Conservation (phyloP, 345 rosid genomes). For the Populus tremula region DNA sequence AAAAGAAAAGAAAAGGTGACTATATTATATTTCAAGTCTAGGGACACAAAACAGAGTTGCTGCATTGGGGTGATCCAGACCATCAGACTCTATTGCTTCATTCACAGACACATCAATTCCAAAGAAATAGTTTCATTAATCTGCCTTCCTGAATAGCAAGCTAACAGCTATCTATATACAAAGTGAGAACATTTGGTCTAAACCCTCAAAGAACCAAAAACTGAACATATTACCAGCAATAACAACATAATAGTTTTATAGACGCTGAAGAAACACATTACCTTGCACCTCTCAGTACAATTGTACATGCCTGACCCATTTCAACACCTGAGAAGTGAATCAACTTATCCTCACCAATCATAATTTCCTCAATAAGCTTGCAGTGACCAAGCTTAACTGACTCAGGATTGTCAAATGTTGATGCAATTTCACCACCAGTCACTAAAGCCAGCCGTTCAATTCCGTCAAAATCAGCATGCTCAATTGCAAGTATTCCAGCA, state of each 20-base stretch:
- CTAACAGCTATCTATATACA: too few species aligned
- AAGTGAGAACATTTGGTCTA: too few species aligned
- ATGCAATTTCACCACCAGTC: slow-evolving; percentile 97
- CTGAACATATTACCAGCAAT: too few species aligned
- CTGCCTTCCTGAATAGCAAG: too few species aligned
- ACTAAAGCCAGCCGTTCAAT: slow-evolving; percentile 91
- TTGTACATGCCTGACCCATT: slow-evolving; percentile 97
- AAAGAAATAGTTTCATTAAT: too few species aligned
- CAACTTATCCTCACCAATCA: slow-evolving; percentile 98
- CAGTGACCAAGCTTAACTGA: slow-evolving; percentile 96
- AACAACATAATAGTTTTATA: neutral
- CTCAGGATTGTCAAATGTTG: slow-evolving; percentile 97
- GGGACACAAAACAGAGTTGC: too few species aligned
- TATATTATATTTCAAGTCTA: too few species aligned
- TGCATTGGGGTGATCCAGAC: too few species aligned
- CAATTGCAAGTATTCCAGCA: slow-evolving; percentile 95
- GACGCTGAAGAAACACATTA: slow-evolving; percentile 6
- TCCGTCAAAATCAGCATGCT: slow-evolving; percentile 99
- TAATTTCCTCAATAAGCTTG: slow-evolving; percentile 91
- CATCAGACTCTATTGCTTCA: too few species aligned
- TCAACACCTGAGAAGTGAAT: slow-evolving; percentile 95
- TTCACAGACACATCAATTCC: too few species aligned
- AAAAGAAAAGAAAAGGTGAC: too few species aligned
- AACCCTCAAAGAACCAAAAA: too few species aligned
- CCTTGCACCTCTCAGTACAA: slow-evolving; percentile 96